Conservation (phyloP, 805 yeast species). For the Metschnikowia arizonensis region DNA sequence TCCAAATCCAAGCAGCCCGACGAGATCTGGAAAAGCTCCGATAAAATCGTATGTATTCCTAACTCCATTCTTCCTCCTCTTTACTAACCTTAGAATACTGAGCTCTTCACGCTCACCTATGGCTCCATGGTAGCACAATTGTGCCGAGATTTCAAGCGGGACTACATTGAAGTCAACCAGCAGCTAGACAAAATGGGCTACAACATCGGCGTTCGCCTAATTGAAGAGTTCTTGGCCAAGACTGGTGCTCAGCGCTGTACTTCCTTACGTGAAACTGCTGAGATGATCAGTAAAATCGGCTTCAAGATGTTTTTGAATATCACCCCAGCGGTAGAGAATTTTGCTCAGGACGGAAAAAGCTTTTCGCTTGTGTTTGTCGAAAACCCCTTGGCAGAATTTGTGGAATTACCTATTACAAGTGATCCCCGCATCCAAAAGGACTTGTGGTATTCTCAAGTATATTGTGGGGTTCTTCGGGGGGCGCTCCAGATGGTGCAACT, state of each 20-base stretch:
- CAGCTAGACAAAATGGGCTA: conserved; percentile 93
- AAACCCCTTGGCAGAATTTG: conserved; percentile 92
- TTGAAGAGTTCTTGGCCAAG: conserved; percentile 89
- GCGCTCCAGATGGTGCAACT: conserved; percentile 94
- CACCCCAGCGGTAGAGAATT: conserved; percentile 67
- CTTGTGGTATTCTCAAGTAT: conserved; percentile 88
- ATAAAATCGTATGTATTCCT: conserved; percentile 68
- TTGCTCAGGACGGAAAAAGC: conserved; percentile 72
- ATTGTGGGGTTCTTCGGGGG: conserved; percentile 87
- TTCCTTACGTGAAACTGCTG: conserved; percentile 80
- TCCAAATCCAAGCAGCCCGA: conserved; percentile 49
- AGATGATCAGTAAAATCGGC: conserved; percentile 78
- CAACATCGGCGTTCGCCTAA: conserved; percentile 83
- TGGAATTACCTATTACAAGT: conserved; percentile 70
- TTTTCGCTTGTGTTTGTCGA: conserved; percentile 73
- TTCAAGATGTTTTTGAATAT: conserved; percentile 86
- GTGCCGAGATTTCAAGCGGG: conserved; percentile 74
- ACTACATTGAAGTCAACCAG: conserved; percentile 72
- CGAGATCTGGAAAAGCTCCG: conserved; percentile 87
- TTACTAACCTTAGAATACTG: conserved; percentile 59
- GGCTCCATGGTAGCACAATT: conserved; percentile 92
- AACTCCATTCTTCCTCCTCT: neutral
- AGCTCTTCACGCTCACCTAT: conserved; percentile 88
- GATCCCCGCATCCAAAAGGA: conserved; percentile 66
- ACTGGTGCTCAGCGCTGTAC: conserved; percentile 82